A percentile compares a stretch with the other conserved stretches of the same genome.
These are phyloP conservation scores for Tylopilus sp. DNA, from an alignment of 1,284 basidiomycete species.

Conservation along the genomic window DNA sequence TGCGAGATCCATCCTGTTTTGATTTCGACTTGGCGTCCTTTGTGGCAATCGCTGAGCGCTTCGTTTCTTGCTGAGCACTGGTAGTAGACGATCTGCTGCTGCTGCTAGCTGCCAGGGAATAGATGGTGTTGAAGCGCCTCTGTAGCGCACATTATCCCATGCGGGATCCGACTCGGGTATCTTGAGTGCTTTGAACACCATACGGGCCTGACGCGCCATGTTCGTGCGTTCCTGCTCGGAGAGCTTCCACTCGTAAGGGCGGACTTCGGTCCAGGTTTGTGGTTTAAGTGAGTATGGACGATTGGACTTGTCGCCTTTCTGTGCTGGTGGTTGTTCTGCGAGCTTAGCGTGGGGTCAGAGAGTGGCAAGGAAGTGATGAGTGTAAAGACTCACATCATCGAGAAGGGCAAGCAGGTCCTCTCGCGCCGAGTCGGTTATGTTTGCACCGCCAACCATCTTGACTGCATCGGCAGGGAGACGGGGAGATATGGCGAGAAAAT, in stretches of 20 bases:
- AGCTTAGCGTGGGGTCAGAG: conserved; percentile 48
- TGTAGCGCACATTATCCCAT: conserved; percentile 60
- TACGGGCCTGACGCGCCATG: conserved; percentile 62
- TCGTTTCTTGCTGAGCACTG: conserved; percentile 44
- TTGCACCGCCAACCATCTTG: conserved; percentile 52
- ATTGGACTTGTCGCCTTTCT: conserved; percentile 48
- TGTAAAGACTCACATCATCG: conserved; percentile 53
- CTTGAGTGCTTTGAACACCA: conserved; percentile 57
- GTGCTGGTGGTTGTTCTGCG: conserved; percentile 55
- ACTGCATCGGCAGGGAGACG: conserved; percentile 59
- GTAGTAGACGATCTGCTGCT: conserved; percentile 33
- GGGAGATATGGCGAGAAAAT: conserved; percentile 61
- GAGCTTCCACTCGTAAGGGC: conserved; percentile 71
- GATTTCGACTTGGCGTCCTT: conserved; percentile 58
- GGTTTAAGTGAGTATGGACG: conserved; percentile 65
- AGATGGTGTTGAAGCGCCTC: conserved; percentile 18
- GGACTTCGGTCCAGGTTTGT: conserved; percentile 70
- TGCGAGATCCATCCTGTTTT: conserved; percentile 53
- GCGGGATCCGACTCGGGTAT: conserved; percentile 67
- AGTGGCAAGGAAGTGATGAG: not conserved
- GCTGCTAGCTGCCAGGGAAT: conserved; percentile 23
- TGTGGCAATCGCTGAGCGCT: conserved; percentile 53
- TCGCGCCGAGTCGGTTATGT: conserved; percentile 45
- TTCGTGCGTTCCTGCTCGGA: conserved; percentile 54
- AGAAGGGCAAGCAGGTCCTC: conserved; percentile 58